These are phyloP conservation scores for Ustilago lituana DNA, from an alignment of 1,284 basidiomycete species.

Conservation along the genomic window DNA sequence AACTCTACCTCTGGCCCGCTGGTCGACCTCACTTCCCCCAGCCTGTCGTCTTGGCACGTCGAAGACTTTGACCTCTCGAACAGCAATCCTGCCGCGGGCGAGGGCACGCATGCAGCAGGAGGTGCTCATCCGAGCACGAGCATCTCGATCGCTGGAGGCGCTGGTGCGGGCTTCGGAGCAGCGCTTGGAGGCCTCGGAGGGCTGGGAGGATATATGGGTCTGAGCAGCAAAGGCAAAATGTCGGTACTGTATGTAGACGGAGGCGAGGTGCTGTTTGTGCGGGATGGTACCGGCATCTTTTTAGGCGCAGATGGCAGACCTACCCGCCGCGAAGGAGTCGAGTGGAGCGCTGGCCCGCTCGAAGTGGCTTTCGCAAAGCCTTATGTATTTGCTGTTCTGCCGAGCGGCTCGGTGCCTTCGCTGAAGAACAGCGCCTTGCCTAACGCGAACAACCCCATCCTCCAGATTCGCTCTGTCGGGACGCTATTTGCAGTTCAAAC, in stretches of 20 bases:
- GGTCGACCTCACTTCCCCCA: constrained; percentile 38
- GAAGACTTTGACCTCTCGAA: constrained; percentile 42
- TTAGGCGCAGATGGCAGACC: constrained; percentile 77
- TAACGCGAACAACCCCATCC: constrained; percentile 40
- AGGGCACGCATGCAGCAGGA: constrained; percentile 10
- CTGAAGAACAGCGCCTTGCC: constrained; percentile 33
- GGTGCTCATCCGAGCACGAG: constrained; percentile 21
- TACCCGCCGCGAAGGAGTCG: constrained; percentile 73
- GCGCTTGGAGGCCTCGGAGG: constrained; percentile 72
- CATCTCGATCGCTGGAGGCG: constrained; percentile 20
- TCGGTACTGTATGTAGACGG: constrained; percentile 75
- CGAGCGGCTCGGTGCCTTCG: constrained; percentile 45
- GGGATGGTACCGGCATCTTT: constrained; percentile 71
- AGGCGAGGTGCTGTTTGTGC: constrained; percentile 57
- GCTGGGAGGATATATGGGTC: constrained; percentile 86
- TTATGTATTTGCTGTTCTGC: constrained; percentile 75
- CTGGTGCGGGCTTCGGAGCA: constrained; percentile 31
- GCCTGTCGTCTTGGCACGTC: constrained; percentile 40
- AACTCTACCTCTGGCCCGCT: constrained; percentile 44
- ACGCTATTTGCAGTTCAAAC: constrained; percentile 57
- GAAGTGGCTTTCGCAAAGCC: constrained; percentile 84
- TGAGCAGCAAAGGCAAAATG: constrained; percentile 76
- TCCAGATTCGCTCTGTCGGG: constrained; percentile 54
- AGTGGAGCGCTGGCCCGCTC: constrained; percentile 84
- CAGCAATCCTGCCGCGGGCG: constrained; percentile 8